Base-by-base conservation (phyloP, 305 asterid species). In the Fraxinus sp. region DNA sequence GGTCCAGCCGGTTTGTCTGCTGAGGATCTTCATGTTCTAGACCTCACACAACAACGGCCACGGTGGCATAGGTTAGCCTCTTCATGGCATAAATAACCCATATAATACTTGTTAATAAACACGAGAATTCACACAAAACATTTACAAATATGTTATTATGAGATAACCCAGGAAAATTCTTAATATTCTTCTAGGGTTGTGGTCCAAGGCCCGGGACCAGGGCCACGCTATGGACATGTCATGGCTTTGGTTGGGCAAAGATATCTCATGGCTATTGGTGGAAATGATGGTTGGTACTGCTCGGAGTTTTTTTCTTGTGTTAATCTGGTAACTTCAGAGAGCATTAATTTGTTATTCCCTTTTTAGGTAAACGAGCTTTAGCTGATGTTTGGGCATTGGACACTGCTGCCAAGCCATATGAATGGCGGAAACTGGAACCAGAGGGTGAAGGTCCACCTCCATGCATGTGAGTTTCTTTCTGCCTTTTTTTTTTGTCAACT, bases 381-480 rank as follows among this genome's bases (percentile, higher is more conserved):
- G 99, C 98, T 83, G 99, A 96, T 91, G 99, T 96, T 7, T 96
- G 99, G 99, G 99, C 99, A 36, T 89, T 97, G 79, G 99, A 97
- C 89, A 97, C 99, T 78, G 99, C 99, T 87, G 98, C 99, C 70
- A 96, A 96, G 93, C 99, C 99, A 80, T 96, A 96, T 89, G 98
- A 96, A 86, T 96, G 99, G 99, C 92, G 98, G 85, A 96, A 96
- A 90, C 85, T 96, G 91, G 99, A 96, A 89, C 99, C 99, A 52
- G 99, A 97, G 90, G 99, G 99, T 64, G 99, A 97, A 90, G 97
- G 98, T 79, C 98, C 98, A 35, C 97, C 98, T 77, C 98, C 98
- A 80, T 93, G 98, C 99, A 94, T 95, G 99, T 95, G 83, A 89
- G 93, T 84, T 85, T 74, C 79, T 55, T 78, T 73, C 79, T 57